Evolutionary conservation across 2,329 filamentous ascomycete species (phyloP).

Genomic region (Rhinocladiella similis): DNA sequence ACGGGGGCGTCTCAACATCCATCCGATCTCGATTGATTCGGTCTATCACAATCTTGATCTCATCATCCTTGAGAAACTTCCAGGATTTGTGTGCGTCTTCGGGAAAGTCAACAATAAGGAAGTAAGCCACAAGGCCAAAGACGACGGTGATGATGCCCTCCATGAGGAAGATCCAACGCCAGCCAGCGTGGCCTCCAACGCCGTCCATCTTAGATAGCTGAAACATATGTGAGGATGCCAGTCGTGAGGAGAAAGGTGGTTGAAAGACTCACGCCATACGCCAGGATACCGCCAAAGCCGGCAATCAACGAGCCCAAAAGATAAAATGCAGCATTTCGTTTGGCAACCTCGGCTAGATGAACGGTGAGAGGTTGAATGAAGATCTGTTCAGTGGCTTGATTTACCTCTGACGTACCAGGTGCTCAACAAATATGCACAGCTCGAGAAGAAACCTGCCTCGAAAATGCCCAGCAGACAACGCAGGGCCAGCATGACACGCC

Average conservation of each 20-base stretch:
- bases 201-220: constrained; percentile 2
- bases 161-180: constrained; percentile 10
- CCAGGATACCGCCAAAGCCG: constrained; percentile 4
- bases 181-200: not conserved
- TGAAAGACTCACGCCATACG: constrained; percentile 2
- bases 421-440: not conserved
- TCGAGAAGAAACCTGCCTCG: constrained; percentile 31
- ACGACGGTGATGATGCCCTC: constrained; percentile 38
- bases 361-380: not conserved
- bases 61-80: constrained; percentile 35
- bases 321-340: constrained; percentile 4
- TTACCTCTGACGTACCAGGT: not conserved
- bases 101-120: constrained; percentile 48
- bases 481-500: constrained; percentile 37
- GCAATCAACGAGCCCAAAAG: not conserved
- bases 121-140: constrained; percentile 43
- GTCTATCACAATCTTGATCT: constrained; percentile 36
- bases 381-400: too few relatives aligned
- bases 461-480: constrained; percentile 42
- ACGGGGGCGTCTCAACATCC: constrained; percentile 52
- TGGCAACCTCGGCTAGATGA: not conserved
- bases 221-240: not conserved
- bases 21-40: constrained; percentile 55
- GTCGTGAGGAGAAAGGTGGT: not conserved
- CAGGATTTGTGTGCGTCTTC: constrained; percentile 31